A percentile compares a stretch with the other conserved stretches of the same genome.
These are phyloP conservation scores for Didymella lethalis DNA, from an alignment of 2,329 filamentous ascomycete genomes.

Conservation along the genomic window DNA sequence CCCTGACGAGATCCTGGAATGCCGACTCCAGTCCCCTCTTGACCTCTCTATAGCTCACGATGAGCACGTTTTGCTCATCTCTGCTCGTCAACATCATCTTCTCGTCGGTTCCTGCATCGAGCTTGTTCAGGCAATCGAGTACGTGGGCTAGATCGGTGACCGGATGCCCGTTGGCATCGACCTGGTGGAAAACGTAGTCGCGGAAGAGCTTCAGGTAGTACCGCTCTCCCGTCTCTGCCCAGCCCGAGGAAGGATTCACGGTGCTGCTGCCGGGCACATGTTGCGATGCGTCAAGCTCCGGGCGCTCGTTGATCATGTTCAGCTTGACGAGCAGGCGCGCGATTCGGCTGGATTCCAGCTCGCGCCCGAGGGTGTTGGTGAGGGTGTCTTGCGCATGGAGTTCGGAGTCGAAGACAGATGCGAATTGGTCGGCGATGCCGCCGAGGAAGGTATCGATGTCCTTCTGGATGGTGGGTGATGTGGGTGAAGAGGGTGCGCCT, in stretches of 20 bases:
- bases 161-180: constrained; percentile 82
- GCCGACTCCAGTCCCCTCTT: constrained; percentile 70
- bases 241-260: constrained; percentile 58
- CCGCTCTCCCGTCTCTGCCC: constrained; percentile 91
- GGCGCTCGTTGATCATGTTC: constrained; percentile 86
- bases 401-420: constrained; percentile 76
- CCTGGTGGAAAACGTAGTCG: constrained; percentile 97
- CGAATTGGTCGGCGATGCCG: constrained; percentile 79
- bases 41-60: constrained; percentile 90
- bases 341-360: constrained; percentile 88
- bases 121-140: constrained; percentile 83
- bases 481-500: constrained; percentile 42
- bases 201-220: constrained; percentile 95
- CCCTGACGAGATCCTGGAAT: constrained; percentile 63
- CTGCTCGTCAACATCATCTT: constrained; percentile 84
- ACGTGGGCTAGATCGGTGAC: constrained; percentile 90
- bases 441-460: constrained; percentile 80
- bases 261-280: constrained; percentile 49
- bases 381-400: constrained; percentile 82
- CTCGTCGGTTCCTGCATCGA: constrained; percentile 90
- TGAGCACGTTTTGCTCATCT: constrained; percentile 87
- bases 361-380: constrained; percentile 74
- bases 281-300: constrained; percentile 77
- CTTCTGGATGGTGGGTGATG: constrained; percentile 61
- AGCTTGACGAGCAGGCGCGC: constrained; percentile 84